These are phyloP conservation scores for Laguncularia racemosa DNA, from an alignment of 345 rosid species.

Conservation along the genomic window DNA sequence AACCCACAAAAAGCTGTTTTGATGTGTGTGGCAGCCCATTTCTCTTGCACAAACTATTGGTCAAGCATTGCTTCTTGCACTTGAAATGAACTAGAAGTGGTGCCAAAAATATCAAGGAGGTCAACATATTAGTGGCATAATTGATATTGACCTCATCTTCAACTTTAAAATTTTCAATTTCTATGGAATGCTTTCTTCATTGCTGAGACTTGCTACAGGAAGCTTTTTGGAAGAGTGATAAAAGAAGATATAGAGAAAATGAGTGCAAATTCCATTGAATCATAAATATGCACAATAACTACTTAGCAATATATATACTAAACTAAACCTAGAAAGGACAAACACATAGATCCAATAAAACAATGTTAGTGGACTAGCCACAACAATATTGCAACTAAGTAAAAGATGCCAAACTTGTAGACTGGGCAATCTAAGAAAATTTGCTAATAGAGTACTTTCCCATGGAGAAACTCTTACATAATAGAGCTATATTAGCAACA, in stretches of 20 bases:
- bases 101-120: constrained; percentile 36
- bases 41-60: constrained; percentile 41
- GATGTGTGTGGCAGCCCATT: constrained; percentile 73
- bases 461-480: no score
- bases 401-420: no score
- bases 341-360: no score
- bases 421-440: no score
- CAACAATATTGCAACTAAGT: no score
- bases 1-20: constrained; percentile 96
- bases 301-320: no score
- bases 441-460: no score
- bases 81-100: constrained; percentile 44
- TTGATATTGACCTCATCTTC: constrained; percentile 43
- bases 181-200: constrained; percentile 55
- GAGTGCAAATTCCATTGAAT: no score
- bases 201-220: constrained; percentile 46
- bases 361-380: no score
- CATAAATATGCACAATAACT: no score
- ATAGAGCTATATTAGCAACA: no score
- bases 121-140: constrained; percentile 16
- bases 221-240: constrained; percentile 32
- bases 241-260: background rate
- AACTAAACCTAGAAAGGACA: no score
- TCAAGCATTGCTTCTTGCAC: constrained; percentile 27
- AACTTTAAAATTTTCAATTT: constrained; percentile 42